Percentiles rank a stretch among this genome's conserved stretches.
Conservation (phyloP, 2,329 filamentous ascomycete species). For the Apiospora kogelbergensis region DNA sequence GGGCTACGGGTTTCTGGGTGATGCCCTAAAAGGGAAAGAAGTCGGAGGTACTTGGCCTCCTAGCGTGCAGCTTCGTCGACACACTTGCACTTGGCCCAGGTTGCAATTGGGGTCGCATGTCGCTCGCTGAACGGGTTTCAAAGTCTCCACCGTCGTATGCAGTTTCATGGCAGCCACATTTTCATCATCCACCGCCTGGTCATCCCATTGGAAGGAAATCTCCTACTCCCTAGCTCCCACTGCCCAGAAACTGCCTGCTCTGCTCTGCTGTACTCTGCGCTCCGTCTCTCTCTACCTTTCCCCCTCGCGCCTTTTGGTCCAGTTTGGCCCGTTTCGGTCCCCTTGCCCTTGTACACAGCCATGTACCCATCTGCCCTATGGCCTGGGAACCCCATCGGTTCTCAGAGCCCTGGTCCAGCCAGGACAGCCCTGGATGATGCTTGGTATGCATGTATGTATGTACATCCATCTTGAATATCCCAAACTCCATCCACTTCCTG, state of each 20-base stretch:
- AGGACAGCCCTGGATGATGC: constrained; percentile 18
- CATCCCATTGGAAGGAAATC: constrained; percentile 13
- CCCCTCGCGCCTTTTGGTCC: constrained; percentile 20
- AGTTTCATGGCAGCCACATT: constrained; percentile 33
- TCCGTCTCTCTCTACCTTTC: constrained; percentile 24
- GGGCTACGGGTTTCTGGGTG: not conserved
- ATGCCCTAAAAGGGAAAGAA: constrained; percentile 8
- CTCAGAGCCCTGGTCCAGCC: constrained; percentile 17
- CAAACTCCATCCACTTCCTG: constrained; percentile 21
- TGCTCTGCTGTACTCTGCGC: not conserved
- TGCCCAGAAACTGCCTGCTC: too few relatives aligned
- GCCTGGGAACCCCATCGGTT: constrained; percentile 22
- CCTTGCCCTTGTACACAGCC: constrained; percentile 14
- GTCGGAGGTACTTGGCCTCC: not conserved
- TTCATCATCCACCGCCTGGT: constrained; percentile 27
- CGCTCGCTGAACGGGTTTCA: constrained; percentile 24
- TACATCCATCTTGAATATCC: constrained; percentile 12
- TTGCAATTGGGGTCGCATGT: constrained; percentile 4
- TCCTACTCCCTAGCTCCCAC: too few relatives aligned
- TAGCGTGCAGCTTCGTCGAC: not conserved
- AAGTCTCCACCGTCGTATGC: constrained; percentile 32
- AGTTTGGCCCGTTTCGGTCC: constrained; percentile 22
- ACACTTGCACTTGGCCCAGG: not conserved
- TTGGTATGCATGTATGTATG: constrained; percentile 15
- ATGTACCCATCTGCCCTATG: not conserved